Conservation (phyloP, 129 eudicot genomes). For the Apium graveolens region DNA sequence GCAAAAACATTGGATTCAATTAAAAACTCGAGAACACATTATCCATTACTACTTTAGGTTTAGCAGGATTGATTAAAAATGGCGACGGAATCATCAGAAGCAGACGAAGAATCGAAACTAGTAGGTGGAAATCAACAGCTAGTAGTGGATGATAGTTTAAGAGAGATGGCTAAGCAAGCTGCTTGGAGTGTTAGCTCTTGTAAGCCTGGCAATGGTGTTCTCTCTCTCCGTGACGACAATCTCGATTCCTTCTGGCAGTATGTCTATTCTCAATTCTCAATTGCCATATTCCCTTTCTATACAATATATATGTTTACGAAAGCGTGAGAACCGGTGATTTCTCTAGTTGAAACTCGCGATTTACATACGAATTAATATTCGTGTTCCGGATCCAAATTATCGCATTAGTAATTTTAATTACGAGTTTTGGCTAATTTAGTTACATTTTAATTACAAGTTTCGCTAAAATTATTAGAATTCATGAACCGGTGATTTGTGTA, state of each 20-base stretch:
- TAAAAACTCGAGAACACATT: too few relatives aligned
- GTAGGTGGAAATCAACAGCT: slow-evolving; percentile 64
- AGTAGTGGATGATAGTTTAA: slow-evolving; percentile 60
- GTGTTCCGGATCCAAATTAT: too few relatives aligned
- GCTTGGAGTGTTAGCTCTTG: slow-evolving; percentile 99
- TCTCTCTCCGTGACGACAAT: slow-evolving; percentile 79
- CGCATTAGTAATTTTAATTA: too few relatives aligned
- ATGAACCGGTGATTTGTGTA: too few relatives aligned
- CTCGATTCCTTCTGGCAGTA: slow-evolving; percentile 95
- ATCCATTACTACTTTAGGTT: not conserved
- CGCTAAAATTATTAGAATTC: too few relatives aligned
- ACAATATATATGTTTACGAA: too few relatives aligned
- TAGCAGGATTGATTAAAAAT: not conserved
- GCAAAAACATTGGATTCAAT: not conserved
- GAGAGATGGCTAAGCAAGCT: slow-evolving; percentile 85
- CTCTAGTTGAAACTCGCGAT: too few relatives aligned
- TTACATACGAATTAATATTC: too few relatives aligned
- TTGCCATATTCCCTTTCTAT: too few relatives aligned
- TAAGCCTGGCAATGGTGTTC: slow-evolving; percentile 88
- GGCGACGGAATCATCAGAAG: slow-evolving; percentile 90
- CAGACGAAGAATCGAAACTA: slow-evolving; percentile 84
- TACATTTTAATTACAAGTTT: too few relatives aligned
- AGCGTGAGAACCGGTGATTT: too few relatives aligned
- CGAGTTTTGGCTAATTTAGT: too few relatives aligned
- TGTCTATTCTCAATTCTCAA: not conserved